phyloP scores from a whole-genome alignment of 192 early-diverging fungal genomes.

The Backusella mclennaniae region DNA sequence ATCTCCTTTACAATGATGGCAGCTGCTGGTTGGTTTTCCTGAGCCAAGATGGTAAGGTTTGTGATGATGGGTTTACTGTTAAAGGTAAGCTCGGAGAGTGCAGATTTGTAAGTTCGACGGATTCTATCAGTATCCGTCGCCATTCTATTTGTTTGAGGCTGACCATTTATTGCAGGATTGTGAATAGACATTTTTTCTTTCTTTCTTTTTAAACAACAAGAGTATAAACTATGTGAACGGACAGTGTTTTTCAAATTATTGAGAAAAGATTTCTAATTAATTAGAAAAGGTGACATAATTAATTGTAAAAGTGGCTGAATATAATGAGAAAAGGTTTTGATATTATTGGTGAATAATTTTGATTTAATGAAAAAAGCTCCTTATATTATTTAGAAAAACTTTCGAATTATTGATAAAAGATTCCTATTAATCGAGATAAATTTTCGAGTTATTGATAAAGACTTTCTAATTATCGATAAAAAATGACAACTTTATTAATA shows the following conservation, averaged over 20 bases:
- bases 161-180: slow-evolving; percentile 9
- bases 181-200: slow-evolving; percentile 3
- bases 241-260: background rate
- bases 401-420: too few relatives aligned
- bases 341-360: too few relatives aligned
- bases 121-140: slow-evolving; percentile 24
- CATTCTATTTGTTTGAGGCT: background rate
- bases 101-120: slow-evolving; percentile 18
- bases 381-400: too few relatives aligned
- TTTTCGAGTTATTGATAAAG: too few relatives aligned
- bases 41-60: slow-evolving; percentile 82
- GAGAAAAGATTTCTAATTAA: too few relatives aligned
- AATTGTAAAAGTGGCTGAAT: too few relatives aligned
- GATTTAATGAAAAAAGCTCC: too few relatives aligned
- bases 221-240: background rate
- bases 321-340: too few relatives aligned
- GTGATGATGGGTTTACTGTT: slow-evolving; percentile 94
- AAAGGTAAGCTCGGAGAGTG: slow-evolving; percentile 80
- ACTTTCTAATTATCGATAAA: too few relatives aligned
- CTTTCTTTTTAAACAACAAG: background rate
- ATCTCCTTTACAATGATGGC: slow-evolving; percentile 79
- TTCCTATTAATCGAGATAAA: too few relatives aligned
- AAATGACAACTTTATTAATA: too few relatives aligned
- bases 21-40: slow-evolving; percentile 65
- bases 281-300: too few relatives aligned